phyloP scores from a whole-genome alignment of 192 early-diverging fungal species.

The Podila clonocystis region DNA sequence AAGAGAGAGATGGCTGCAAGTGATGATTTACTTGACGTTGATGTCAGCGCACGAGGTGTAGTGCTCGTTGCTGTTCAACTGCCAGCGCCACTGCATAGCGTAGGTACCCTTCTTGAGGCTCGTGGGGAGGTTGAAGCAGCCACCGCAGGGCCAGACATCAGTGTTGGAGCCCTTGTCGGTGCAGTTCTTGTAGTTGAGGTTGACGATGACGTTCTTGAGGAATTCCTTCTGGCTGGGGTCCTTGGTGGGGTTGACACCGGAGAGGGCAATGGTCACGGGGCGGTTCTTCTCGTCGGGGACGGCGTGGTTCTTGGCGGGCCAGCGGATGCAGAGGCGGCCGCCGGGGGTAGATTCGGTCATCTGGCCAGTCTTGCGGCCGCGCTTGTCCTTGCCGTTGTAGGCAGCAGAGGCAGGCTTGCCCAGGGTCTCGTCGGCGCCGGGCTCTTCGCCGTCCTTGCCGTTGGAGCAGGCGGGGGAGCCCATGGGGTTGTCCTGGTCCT shows the following conservation, averaged over 20 bases:
- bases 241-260: slow-evolving; percentile 15
- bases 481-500: slow-evolving; percentile 34
- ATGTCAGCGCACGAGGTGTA: slow-evolving; percentile 47
- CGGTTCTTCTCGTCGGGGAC: slow-evolving; percentile 28
- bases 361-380: slow-evolving; percentile 27
- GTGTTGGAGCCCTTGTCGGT: slow-evolving; percentile 26
- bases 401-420: slow-evolving; percentile 17
- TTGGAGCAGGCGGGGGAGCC: slow-evolving; percentile 29
- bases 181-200: slow-evolving; percentile 51
- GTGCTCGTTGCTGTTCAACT: slow-evolving; percentile 34
- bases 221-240: slow-evolving; percentile 35
- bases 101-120: slow-evolving; percentile 19
- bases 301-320: slow-evolving; percentile 54
- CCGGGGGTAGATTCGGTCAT: slow-evolving; percentile 24
- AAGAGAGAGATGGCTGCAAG: neutral
- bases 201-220: slow-evolving; percentile 22
- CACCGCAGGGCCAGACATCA: slow-evolving; percentile 50
- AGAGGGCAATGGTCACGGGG: slow-evolving; percentile 33
- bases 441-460: slow-evolving; percentile 33
- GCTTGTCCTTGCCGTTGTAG: slow-evolving; percentile 34
- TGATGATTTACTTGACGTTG: slow-evolving; percentile 6
- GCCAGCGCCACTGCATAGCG: slow-evolving; percentile 49
- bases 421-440: slow-evolving; percentile 45
- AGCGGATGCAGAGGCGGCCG: slow-evolving; percentile 42
- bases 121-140: slow-evolving; percentile 37